Conservation (phyloP, 2,329 filamentous ascomycete species). For the Ascosphaera aggregata region DNA sequence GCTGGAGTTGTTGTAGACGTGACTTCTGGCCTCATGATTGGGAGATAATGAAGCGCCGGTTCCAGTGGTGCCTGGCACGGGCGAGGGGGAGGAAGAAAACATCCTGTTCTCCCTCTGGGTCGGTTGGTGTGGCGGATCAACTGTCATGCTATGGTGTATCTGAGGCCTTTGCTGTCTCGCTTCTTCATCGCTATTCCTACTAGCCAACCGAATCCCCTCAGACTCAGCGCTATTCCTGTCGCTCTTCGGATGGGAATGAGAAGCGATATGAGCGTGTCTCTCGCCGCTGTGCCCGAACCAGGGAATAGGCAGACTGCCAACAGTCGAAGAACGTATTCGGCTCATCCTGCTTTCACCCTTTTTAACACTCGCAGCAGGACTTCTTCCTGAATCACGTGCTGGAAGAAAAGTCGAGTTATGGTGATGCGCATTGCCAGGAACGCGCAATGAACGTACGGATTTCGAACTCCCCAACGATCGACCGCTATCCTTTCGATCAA, state of each 20-base stretch:
- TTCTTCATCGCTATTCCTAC: not conserved
- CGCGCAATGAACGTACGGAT: not conserved
- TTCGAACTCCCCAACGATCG: not conserved
- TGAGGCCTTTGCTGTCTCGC: not conserved
- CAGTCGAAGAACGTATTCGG: not conserved
- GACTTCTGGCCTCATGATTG: not conserved
- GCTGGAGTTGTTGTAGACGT: constrained; percentile 11
- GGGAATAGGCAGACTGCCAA: not conserved
- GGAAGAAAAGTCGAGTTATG: not conserved
- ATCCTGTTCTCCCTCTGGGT: too few relatives aligned
- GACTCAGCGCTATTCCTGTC: not conserved
- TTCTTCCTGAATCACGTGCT: not conserved
- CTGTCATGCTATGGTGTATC: not conserved
- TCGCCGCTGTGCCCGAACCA: not conserved
- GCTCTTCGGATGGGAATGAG: not conserved
- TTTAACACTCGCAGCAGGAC: not conserved
- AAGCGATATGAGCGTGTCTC: not conserved
- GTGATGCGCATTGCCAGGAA: not conserved
- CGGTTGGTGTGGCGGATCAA: not conserved
- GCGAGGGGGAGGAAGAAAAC: constrained; percentile 33
- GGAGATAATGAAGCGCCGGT: not conserved
- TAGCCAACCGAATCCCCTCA: not conserved
- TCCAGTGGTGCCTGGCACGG: not conserved
- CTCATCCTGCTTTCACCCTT: too few relatives aligned
- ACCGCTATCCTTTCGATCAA: not conserved